Base-by-base conservation (phyloP, 1,284 basidiomycete genomes). In the Ustilago lituana region DNA sequence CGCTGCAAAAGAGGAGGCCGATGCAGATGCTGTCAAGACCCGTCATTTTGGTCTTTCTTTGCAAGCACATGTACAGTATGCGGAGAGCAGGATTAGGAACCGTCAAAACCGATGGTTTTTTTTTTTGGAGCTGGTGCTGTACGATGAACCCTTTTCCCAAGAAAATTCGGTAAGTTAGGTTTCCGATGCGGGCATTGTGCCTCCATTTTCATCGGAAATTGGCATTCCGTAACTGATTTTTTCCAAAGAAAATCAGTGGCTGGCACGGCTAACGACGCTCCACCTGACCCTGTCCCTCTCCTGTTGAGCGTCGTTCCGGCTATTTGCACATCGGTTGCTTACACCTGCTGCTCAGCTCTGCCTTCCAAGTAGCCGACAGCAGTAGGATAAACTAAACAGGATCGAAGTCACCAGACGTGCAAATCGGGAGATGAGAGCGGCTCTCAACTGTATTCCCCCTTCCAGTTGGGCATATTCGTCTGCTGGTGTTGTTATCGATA, bases 71-170 rank as follows among this genome's bases (percentile, higher is more conserved):
- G 17, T 24, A 22, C 44, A 46, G 11, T 36, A 45, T 23, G 35
- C 36, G 43, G 26, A n/a, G n/a, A n/a, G n/a, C n/a, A n/a, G n/a
- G 33, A 27, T 55, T 45, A 47, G 46, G 27, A 40, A 44, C 56
- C 56, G 56, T 58, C 48, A 58, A 58, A 58, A 37, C 56, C 56
- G 56, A 58, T n/a, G n/a, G n/a, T n/a, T n/a, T n/a, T n/a, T n/a
- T n/a, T n/a, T n/a, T n/a, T n/a, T n/a, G n/a, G n/a, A n/a, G n/a
- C n/a, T n/a, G n/a, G n/a, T n/a, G n/a, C n/a, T n/a, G n/a, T n/a
- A n/a, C n/a, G n/a, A n/a, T n/a, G n/a, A n/a, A n/a, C n/a, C n/a
- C n/a, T n/a, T n/a, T n/a, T n/a, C n/a, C n/a, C n/a, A n/a, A n/a
- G n/a, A n/a, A n/a, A n/a, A n/a, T n/a, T n/a, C n/a, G n/a, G n/a